phyloP scores from a whole-genome alignment of 2,329 filamentous ascomycete genomes.

The Plectosphaerella plurivora region DNA sequence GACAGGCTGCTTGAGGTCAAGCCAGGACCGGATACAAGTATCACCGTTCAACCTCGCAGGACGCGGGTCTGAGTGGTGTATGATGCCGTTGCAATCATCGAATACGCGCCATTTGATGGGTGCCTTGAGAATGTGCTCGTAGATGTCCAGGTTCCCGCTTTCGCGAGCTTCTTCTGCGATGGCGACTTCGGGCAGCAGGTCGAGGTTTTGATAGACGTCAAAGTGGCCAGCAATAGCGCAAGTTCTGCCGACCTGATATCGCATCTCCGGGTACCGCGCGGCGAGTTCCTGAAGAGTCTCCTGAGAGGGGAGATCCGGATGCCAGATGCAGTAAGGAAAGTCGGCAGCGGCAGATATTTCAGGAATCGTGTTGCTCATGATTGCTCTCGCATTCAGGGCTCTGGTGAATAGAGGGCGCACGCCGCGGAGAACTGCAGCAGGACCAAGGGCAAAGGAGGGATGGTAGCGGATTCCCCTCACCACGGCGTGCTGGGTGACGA shows the following conservation, averaged over 20 bases:
- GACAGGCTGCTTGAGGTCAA: neutral
- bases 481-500: neutral
- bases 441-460: neutral
- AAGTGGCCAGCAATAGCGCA: slow-evolving; percentile 33
- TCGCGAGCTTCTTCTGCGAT: slow-evolving; percentile 36
- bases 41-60: slow-evolving; percentile 25
- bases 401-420: neutral
- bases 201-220: slow-evolving; percentile 27
- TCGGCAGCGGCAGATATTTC: slow-evolving; percentile 13
- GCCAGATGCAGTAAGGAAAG: slow-evolving; percentile 36
- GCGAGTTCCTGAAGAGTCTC: slow-evolving; percentile 29
- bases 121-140: slow-evolving; percentile 21
- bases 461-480: neutral
- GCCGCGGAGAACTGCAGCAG: neutral
- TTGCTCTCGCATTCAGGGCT: slow-evolving; percentile 25
- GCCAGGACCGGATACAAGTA: slow-evolving; percentile 19
- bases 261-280: slow-evolving; percentile 22
- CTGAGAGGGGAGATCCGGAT: slow-evolving; percentile 29
- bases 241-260: slow-evolving; percentile 31
- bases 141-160: slow-evolving; percentile 19
- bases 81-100: slow-evolving; percentile 27
- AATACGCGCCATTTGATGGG: slow-evolving; percentile 24
- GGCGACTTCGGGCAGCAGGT: slow-evolving; percentile 30
- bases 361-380: slow-evolving; percentile 30
- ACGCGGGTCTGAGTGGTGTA: slow-evolving; percentile 8